phyloP scores from a whole-genome alignment of 2,329 filamentous ascomycete species.

The Lecanicillium sp. region DNA sequence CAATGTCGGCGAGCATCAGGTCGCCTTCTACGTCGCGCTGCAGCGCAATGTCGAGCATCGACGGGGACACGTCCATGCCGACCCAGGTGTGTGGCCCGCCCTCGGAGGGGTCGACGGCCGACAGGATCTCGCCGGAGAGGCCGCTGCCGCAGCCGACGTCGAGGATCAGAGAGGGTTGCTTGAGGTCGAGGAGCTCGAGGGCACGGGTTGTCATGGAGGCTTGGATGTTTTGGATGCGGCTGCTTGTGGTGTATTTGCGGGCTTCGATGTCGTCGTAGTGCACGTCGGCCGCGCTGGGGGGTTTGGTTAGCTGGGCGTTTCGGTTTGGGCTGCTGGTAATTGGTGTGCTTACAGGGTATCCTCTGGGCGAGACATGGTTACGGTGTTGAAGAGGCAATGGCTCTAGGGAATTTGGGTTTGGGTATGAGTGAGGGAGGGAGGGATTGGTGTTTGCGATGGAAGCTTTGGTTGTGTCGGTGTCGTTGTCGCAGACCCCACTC shows the following conservation, averaged over 20 bases:
- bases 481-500: not conserved
- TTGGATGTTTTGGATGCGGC: conserved; percentile 92
- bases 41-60: conserved; percentile 94
- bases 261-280: conserved; percentile 96
- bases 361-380: conserved; percentile 89
- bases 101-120: conserved; percentile 56
- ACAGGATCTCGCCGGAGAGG: conserved; percentile 88
- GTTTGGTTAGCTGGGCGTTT: conserved; percentile 12
- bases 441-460: not conserved
- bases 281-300: conserved; percentile 75
- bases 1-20: conserved; percentile 88
- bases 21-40: conserved; percentile 91
- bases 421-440: not conserved
- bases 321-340: conserved; percentile 12
- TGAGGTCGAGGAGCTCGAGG: conserved; percentile 80
- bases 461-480: no score
- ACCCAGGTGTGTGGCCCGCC: conserved; percentile 90
- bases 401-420: not conserved
- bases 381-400: no score
- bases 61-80: conserved; percentile 91
- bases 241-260: conserved; percentile 94
- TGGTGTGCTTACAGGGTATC: conserved; percentile 65
- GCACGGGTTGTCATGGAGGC: conserved; percentile 90
- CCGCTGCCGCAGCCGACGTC: conserved; percentile 96
- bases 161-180: conserved; percentile 75